phyloP scores from a whole-genome alignment of 2,329 filamentous ascomycete genomes.

The Lizonia empirigonia region DNA sequence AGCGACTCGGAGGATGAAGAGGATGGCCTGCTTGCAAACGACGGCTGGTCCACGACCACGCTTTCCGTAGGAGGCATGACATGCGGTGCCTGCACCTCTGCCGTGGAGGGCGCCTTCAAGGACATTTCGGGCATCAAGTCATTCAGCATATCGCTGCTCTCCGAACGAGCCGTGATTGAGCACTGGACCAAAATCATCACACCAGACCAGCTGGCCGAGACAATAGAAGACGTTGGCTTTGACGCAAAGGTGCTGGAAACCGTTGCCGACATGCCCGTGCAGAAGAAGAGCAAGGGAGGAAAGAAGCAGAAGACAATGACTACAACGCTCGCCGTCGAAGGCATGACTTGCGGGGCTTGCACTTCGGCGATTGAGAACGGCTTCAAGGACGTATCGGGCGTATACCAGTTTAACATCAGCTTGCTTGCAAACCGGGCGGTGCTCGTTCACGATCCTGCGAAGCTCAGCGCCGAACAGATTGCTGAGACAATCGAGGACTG shows the following conservation, averaged over 20 bases:
- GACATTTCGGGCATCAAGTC: conserved; percentile 73
- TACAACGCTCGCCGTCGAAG: conserved; percentile 87
- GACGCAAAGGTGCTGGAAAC: conserved; percentile 79
- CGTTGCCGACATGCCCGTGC: conserved; percentile 51
- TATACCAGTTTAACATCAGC: conserved; percentile 92
- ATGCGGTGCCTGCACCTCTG: conserved; percentile 86
- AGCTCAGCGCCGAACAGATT: conserved; percentile 75
- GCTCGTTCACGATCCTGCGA: conserved; percentile 77
- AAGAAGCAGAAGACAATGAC: conserved; percentile 60
- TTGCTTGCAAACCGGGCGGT: conserved; percentile 90
- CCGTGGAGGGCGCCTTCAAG: conserved; percentile 80
- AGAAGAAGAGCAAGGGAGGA: conserved; percentile 44
- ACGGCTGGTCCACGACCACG: conserved; percentile 64
- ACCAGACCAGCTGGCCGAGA: conserved; percentile 61
- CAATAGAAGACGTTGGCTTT: conserved; percentile 74
- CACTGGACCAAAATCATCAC: conserved; percentile 67
- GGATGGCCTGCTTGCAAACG: conserved; percentile 47
- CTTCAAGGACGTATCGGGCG: conserved; percentile 76
- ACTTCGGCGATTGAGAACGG: conserved; percentile 88
- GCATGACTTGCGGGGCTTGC: conserved; percentile 98
- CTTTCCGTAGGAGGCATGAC: conserved; percentile 87
- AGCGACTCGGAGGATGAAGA: conserved; percentile 46
- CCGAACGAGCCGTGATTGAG: conserved; percentile 83
- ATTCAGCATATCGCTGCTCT: conserved; percentile 82
- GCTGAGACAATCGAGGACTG: conserved; percentile 84